Conservation (phyloP, 2,329 filamentous ascomycete species). For the Penicillium sp. region DNA sequence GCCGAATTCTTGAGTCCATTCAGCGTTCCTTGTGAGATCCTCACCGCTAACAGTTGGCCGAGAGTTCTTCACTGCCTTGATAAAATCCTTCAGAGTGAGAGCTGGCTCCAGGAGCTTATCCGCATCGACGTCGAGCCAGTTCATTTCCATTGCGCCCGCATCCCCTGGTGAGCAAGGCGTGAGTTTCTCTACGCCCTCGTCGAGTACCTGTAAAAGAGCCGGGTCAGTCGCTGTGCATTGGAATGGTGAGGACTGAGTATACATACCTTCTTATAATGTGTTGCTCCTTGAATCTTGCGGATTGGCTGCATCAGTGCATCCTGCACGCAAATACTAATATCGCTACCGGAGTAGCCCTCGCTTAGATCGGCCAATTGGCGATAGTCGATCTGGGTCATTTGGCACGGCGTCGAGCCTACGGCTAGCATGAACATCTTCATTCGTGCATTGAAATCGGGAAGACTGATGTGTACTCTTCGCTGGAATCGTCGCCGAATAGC, state of each 20-base stretch:
- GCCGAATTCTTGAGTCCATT: conserved; percentile 96
- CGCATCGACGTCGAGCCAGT: conserved; percentile 81
- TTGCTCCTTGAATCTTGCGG: conserved; percentile 93
- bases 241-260: conserved; percentile 23
- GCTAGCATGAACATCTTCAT: conserved; percentile 95
- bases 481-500: conserved; percentile 97
- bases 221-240: background rate
- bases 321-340: conserved; percentile 94
- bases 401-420: conserved; percentile 88
- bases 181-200: conserved; percentile 59
- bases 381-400: conserved; percentile 75
- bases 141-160: conserved; percentile 82
- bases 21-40: conserved; percentile 78
- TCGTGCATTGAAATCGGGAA: conserved; percentile 82
- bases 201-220: conserved; percentile 58
- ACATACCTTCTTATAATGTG: conserved; percentile 87
- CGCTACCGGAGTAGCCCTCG: conserved; percentile 92
- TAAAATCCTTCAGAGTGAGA: conserved; percentile 85
- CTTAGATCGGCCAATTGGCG: conserved; percentile 75
- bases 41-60: conserved; percentile 86
- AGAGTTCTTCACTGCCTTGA: conserved; percentile 84
- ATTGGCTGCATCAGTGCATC: conserved; percentile 97
- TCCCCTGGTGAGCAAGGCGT: conserved; percentile 96
- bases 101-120: conserved; percentile 84
- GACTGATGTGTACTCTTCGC: conserved; percentile 87